Evolutionary conservation across 73 alveolate species (phyloP).

Genomic region (Uronychia binucleata): DNA sequence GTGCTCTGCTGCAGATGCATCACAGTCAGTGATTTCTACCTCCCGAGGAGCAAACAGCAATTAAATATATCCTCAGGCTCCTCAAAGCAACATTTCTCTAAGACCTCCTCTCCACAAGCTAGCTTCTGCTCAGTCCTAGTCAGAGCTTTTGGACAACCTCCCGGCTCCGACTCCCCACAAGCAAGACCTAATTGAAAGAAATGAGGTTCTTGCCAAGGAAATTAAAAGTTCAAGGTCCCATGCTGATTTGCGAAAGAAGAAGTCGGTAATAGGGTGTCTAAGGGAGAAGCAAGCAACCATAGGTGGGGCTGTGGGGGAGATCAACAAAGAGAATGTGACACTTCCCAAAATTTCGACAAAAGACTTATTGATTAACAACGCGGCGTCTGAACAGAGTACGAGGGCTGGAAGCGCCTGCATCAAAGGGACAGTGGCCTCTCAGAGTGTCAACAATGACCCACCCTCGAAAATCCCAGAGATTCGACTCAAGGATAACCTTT

Average conservation of each 20-base stretch:
- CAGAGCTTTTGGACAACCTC: neutral
- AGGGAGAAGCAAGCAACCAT: neutral
- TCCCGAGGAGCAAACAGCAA: too few species aligned
- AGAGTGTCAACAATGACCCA: neutral
- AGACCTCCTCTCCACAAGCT: neutral
- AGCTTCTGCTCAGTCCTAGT: neutral
- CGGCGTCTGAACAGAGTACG: neutral
- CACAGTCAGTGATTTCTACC: neutral
- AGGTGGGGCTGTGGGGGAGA: neutral
- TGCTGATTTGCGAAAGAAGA: neutral
- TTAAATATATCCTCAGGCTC: neutral
- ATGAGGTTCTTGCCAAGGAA: neutral
- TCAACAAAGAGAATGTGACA: neutral
- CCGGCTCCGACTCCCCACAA: neutral
- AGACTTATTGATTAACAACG: neutral
- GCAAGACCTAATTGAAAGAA: neutral
- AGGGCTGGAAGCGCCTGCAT: too few species aligned
- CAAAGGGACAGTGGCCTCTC: too few species aligned
- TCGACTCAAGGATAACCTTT: neutral
- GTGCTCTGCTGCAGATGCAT: neutral
- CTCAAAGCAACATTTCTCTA: neutral
- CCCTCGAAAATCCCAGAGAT: neutral
- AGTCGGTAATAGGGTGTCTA: neutral
- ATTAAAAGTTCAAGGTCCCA: neutral
- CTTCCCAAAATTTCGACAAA: neutral